These are phyloP conservation scores for Serpula lacrymans DNA, from an alignment of 768 basidiomycete species.

Conservation along the genomic window DNA sequence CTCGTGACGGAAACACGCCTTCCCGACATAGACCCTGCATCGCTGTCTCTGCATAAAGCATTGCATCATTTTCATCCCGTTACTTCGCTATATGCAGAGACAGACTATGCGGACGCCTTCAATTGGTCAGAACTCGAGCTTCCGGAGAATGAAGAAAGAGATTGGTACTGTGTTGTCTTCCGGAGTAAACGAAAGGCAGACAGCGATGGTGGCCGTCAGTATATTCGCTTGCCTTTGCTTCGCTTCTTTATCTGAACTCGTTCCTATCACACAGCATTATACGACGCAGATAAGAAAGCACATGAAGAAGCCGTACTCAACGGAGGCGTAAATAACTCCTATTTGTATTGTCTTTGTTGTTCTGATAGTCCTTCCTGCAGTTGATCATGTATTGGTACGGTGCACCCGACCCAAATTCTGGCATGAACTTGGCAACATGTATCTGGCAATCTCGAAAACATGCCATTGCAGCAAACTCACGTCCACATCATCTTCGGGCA, in stretches of 20 bases:
- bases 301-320: slow-evolving; percentile 92
- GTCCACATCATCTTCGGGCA: slow-evolving; percentile 78
- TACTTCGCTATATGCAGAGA: slow-evolving; percentile 55
- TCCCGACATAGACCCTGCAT: slow-evolving; percentile 82
- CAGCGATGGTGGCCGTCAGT: slow-evolving; percentile 64
- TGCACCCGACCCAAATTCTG: slow-evolving; percentile 66
- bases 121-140: slow-evolving; percentile 79
- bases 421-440: slow-evolving; percentile 91
- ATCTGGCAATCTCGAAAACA: slow-evolving; percentile 91
- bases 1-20: slow-evolving; percentile 69
- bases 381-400: slow-evolving; percentile 96
- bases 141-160: slow-evolving; percentile 67
- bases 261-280: slow-evolving; percentile 52
- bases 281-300: slow-evolving; percentile 81
- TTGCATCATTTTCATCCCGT: slow-evolving; percentile 72
- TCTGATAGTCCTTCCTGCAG: slow-evolving; percentile 29
- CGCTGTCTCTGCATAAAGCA: slow-evolving; percentile 81
- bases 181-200: slow-evolving; percentile 70
- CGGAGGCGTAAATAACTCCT: slow-evolving; percentile 60
- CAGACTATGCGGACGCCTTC: slow-evolving; percentile 74
- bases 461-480: slow-evolving; percentile 74
- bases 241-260: not conserved
- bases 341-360: not conserved
- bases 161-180: slow-evolving; percentile 94
- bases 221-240: slow-evolving; percentile 1